A percentile compares a stretch with the other conserved stretches of the same genome.
Evolutionary conservation across 306 rosid genomes (phyloP).

Genomic region (Carpinus viminea): DNA sequence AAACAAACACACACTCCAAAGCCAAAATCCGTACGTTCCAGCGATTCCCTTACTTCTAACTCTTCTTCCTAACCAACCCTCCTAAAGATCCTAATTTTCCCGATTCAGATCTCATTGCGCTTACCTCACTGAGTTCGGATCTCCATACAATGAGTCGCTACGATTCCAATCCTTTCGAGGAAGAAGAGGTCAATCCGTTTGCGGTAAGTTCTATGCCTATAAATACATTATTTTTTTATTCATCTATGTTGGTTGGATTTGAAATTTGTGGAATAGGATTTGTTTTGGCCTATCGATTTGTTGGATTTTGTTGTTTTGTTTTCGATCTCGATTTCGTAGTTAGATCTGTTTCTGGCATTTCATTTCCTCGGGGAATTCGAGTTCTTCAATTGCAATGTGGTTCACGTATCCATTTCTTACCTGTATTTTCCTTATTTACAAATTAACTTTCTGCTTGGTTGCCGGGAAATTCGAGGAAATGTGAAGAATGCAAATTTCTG

Average conservation of each 20-base stretch:
- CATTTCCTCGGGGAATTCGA: neutral
- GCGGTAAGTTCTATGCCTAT: slow-evolving; percentile 46
- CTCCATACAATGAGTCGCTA: slow-evolving; percentile 57
- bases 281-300: neutral
- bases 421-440: neutral
- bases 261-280: neutral
- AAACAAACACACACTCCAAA: slow-evolving; percentile 31
- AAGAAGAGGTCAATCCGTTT: slow-evolving; percentile 75
- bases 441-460: neutral
- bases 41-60: slow-evolving; percentile 1
- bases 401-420: neutral
- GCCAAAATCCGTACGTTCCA: slow-evolving; percentile 32
- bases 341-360: slow-evolving; percentile 27
- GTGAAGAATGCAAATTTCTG: neutral
- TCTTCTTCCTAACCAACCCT: neutral
- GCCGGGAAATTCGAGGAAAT: neutral
- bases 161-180: slow-evolving; percentile 74
- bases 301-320: neutral
- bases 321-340: slow-evolving; percentile 19
- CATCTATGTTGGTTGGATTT: neutral
- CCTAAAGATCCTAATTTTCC: neutral
- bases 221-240: neutral
- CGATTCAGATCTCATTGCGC: slow-evolving; percentile 16
- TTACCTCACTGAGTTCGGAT: slow-evolving; percentile 25
- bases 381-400: slow-evolving; percentile 22